Evolutionary conservation across 148 eudicot genomes (phyloP).

Genomic region (Suaeda aralocaspica): DNA sequence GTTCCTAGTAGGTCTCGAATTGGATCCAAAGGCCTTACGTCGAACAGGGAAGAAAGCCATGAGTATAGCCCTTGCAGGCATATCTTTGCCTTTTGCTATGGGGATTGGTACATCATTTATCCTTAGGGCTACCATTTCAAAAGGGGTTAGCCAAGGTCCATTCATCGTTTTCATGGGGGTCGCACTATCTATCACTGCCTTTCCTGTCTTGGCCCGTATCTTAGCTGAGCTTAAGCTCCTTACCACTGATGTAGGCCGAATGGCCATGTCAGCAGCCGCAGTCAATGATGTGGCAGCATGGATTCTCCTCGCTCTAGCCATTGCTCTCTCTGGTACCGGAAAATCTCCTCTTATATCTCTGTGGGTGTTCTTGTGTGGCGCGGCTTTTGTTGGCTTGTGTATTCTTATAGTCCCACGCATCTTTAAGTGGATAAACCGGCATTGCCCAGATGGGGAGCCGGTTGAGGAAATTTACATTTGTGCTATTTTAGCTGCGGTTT

Average conservation of each 20-base stretch:
- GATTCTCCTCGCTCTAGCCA: constrained; percentile 78
- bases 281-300: constrained; percentile 89
- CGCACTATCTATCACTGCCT: constrained; percentile 76
- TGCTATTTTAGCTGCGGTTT: constrained; percentile 49
- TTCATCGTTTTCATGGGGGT: constrained; percentile 91
- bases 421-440: constrained; percentile 55
- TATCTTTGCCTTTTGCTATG: constrained; percentile 54
- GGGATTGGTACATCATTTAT: constrained; percentile 71
- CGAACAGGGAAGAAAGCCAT: constrained; percentile 69
- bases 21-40: constrained; percentile 55
- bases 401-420: constrained; percentile 45
- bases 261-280: constrained; percentile 92
- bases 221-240: constrained; percentile 78
- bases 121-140: constrained; percentile 49
- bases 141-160: constrained; percentile 54
- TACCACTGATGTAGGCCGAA: constrained; percentile 75
- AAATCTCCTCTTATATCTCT: constrained; percentile 53
- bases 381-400: constrained; percentile 42
- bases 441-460: constrained; percentile 71
- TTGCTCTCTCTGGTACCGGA: constrained; percentile 62
- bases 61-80: constrained; percentile 74
- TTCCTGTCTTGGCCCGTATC: constrained; percentile 83
- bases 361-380: constrained; percentile 63
- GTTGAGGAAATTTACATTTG: constrained; percentile 64
- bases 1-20: constrained; percentile 72